These are phyloP conservation scores for Naganishia randhawae DNA, from an alignment of 768 basidiomycete species.

Conservation along the genomic window DNA sequence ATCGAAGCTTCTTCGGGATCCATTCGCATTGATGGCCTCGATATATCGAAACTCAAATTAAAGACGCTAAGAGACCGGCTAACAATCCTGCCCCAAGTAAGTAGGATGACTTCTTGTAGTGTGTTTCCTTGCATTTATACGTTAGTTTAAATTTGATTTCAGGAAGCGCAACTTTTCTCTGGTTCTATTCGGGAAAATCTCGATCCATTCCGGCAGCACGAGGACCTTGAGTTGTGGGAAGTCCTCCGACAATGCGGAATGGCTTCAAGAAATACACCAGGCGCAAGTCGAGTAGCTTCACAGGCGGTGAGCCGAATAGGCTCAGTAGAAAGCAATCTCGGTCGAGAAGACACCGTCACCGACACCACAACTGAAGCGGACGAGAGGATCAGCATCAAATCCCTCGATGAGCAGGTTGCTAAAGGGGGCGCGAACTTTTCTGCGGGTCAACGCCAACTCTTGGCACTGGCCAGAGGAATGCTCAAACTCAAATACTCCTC, in stretches of 20 bases:
- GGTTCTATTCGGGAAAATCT: slow-evolving; percentile 48
- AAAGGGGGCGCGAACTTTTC: slow-evolving; percentile 51
- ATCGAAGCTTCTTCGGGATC: slow-evolving; percentile 50
- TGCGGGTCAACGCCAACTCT: slow-evolving; percentile 59
- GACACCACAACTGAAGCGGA: slow-evolving; percentile 33
- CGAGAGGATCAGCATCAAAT: slow-evolving; percentile 45
- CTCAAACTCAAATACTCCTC: slow-evolving; percentile 56
- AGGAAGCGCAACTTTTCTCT: slow-evolving; percentile 22
- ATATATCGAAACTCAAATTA: slow-evolving; percentile 50
- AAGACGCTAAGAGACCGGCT: slow-evolving; percentile 62
- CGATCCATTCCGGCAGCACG: slow-evolving; percentile 47
- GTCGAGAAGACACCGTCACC: slow-evolving; percentile 15
- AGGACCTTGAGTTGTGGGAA: slow-evolving; percentile 42
- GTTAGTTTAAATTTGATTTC: neutral
- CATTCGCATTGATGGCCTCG: slow-evolving; percentile 52
- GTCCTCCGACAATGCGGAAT: slow-evolving; percentile 43
- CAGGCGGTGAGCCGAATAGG: slow-evolving; percentile 32
- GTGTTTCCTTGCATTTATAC: neutral
- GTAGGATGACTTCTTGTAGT: neutral
- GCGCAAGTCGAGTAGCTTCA: slow-evolving; percentile 24
- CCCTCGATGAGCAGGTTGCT: slow-evolving; percentile 49
- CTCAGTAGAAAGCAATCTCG: slow-evolving; percentile 22
- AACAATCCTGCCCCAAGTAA: slow-evolving; percentile 56
- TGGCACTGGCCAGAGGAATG: slow-evolving; percentile 58
- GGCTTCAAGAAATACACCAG: slow-evolving; percentile 30